phyloP scores from a whole-genome alignment of 805 yeast species.

The Cyberlindnera veronae region DNA sequence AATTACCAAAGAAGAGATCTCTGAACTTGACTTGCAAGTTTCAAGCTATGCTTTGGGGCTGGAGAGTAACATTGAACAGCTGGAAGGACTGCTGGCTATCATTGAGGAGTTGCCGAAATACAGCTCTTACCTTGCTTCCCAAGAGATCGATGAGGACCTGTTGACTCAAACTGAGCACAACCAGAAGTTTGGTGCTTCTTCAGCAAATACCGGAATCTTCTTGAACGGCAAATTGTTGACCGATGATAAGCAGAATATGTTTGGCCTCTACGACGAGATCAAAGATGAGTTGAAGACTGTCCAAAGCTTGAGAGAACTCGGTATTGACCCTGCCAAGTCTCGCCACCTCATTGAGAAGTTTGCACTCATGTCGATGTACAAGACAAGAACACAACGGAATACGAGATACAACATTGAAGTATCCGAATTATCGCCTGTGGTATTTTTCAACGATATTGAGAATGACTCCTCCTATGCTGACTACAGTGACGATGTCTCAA shows the following conservation, averaged over 20 bases:
- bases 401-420: constrained; percentile 29
- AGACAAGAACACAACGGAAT: constrained; percentile 16
- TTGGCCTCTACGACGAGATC: constrained; percentile 38
- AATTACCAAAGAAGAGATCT: constrained; percentile 31
- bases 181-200: constrained; percentile 35
- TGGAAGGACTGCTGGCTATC: constrained; percentile 37
- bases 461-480: constrained; percentile 50
- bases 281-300: constrained; percentile 34
- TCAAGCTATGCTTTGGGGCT: constrained; percentile 30
- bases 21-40: constrained; percentile 38
- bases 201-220: constrained; percentile 49
- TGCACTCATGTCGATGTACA: constrained; percentile 29
- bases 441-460: constrained; percentile 78
- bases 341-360: constrained; percentile 38
- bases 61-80: constrained; percentile 29
- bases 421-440: constrained; percentile 36
- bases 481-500: constrained; percentile 42
- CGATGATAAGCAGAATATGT: constrained; percentile 40
- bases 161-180: constrained; percentile 30
- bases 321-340: constrained; percentile 32
- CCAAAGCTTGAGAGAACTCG: constrained; percentile 28
- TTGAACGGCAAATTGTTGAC: constrained; percentile 66
- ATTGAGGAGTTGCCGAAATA: constrained; percentile 55
- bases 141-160: constrained; percentile 25
- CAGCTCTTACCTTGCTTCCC: constrained; percentile 31